Base-by-base conservation (phyloP, 192 early-diverging fungal genomes). In the Dissophora globulifera region DNA sequence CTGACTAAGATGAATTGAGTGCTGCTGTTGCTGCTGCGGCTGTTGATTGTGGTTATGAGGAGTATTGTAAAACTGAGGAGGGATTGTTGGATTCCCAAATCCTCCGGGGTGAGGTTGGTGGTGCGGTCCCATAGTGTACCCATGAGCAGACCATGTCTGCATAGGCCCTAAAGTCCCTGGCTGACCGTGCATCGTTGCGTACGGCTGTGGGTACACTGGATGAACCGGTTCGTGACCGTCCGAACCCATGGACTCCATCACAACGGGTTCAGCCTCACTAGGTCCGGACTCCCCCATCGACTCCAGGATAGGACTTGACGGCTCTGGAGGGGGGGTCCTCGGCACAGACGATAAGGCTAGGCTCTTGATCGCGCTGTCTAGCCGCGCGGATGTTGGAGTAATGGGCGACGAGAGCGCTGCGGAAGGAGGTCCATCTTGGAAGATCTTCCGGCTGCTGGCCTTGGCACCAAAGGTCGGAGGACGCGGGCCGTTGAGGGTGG, bases 191-290 rank as follows among this genome's bases (percentile, higher is more conserved):
- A 64, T 10, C 2, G 59, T 40, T 33, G 45, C 64, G 32, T 57
- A 41, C 20, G 55, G 45, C 22, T 63, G 54, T 13, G 13, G 23
- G 20, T 43, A 27, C 20, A 42, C 23, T 12, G 42, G 32, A 4
- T 41, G 15, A 6, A 4, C 68, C 38, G 41, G 42, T 9, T 42
- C 54, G 17, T 53, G 50, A n/a, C 52, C 64, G 26, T 76, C 72
- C 22, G 61, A 64, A 12, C 72, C 72, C 72, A 76, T 76, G 17
- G 72, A 76, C 30, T 76, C 72, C 72, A 76, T 59, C 29, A 76
- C 42, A n/a, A n/a, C n/a, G 3, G 50, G 57, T 16, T 62, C 53
- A 2, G 9, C 50, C 22, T 29, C 42, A 1, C 31, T 26, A 26
- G 50, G 30, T 55, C 51, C 62, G 7, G 53, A 35, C 46, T 76